phyloP scores from a whole-genome alignment of 768 basidiomycete species.

The Mrakia blollopis region DNA sequence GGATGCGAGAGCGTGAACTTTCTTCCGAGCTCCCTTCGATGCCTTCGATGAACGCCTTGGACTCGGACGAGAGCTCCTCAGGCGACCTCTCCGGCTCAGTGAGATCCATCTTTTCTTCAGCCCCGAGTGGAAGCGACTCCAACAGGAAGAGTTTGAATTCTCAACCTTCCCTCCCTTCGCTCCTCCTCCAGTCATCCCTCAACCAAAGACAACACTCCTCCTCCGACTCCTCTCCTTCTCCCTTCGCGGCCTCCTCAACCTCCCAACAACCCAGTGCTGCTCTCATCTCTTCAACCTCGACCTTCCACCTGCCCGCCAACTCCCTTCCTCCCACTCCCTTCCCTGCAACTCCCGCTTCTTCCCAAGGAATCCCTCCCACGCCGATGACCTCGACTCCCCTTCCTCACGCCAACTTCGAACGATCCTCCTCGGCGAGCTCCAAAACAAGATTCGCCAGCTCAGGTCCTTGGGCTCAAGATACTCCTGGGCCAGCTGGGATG shows the following conservation, averaged over 20 bases:
- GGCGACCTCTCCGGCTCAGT: conserved; percentile 11
- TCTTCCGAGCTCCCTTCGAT: conserved; percentile 15
- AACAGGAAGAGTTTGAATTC: too few relatives aligned
- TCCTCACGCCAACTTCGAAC: not conserved
- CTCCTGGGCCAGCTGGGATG: not conserved
- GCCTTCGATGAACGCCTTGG: conserved; percentile 17
- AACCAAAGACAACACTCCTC: not conserved
- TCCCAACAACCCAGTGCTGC: not conserved
- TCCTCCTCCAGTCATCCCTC: too few relatives aligned
- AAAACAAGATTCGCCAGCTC: conserved; percentile 13
- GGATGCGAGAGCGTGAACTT: conserved; percentile 1
- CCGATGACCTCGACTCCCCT: conserved; percentile 19
- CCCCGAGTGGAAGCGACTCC: not conserved
- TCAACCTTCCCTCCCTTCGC: not conserved
- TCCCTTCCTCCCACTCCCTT: not conserved
- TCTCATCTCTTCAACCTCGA: not conserved
- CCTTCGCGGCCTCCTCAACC: not conserved
- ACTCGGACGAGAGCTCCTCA: conserved; percentile 11
- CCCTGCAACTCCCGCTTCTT: not conserved
- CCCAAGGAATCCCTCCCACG: conserved; percentile 2
- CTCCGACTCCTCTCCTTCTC: not conserved
- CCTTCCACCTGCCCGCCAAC: not conserved
- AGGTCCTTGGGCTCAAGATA: not conserved
- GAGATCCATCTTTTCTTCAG: not conserved
- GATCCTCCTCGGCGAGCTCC: not conserved